A percentile compares a stretch with the other conserved stretches of the same genome.
phyloP scores from a whole-genome alignment of 164 flowering plant genomes.

The Stephania cephalantha region DNA sequence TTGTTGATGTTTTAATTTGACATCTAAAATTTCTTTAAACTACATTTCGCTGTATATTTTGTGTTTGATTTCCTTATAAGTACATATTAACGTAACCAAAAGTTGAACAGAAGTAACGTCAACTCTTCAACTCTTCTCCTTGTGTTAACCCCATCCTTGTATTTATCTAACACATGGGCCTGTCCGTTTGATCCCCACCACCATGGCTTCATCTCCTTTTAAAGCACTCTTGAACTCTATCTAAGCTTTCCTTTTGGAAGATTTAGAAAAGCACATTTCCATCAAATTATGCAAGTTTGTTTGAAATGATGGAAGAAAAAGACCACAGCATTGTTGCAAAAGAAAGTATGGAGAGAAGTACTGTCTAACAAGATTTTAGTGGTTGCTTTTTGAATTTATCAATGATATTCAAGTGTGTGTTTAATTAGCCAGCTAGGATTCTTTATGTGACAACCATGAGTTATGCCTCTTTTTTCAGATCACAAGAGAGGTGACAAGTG shows the following conservation, averaged over 20 bases:
- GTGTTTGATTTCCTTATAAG: too few species aligned
- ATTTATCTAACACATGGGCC: slow-evolving; percentile 26
- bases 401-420: neutral
- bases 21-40: too few species aligned
- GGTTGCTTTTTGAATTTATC: neutral
- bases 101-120: neutral
- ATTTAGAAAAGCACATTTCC: slow-evolving; percentile 9
- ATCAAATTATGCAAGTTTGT: slow-evolving; percentile 14
- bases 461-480: neutral
- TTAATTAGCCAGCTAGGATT: neutral
- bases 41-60: too few species aligned
- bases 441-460: neutral
- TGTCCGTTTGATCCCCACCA: slow-evolving; percentile 16
- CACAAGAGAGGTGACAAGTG: slow-evolving; percentile 25
- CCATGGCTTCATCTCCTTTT: neutral
- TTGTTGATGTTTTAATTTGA: too few species aligned
- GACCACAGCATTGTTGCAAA: neutral
- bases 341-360: neutral
- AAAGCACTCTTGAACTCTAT: neutral
- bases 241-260: neutral
- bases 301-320: slow-evolving; percentile 5
- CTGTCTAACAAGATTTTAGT: neutral
- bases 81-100: too few species aligned
- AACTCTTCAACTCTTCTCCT: slow-evolving; percentile 5
- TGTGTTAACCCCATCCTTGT: slow-evolving; percentile 18